Evolutionary conservation across 345 rosid genomes (phyloP).

Genomic region (Salix exigua): DNA sequence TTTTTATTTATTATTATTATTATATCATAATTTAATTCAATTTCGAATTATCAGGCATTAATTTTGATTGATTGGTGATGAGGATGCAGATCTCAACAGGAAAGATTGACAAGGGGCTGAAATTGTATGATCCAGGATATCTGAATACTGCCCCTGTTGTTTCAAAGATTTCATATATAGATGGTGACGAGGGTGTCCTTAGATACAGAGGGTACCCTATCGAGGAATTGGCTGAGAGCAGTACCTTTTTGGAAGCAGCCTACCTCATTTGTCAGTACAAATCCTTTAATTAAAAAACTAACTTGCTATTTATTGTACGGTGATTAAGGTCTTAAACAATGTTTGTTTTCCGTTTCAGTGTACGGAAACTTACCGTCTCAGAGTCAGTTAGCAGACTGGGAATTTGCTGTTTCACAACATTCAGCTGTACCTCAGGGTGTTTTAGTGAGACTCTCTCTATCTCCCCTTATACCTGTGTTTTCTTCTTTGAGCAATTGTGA

Average conservation of each 20-base stretch:
- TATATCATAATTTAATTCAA: not conserved
- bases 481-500: no score
- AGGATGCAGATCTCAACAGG: conserved; percentile 57
- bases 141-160: conserved; percentile 90
- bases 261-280: conserved; percentile 56
- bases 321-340: no score
- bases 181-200: conserved; percentile 89
- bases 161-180: conserved; percentile 80
- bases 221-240: conserved; percentile 75
- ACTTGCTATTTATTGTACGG: no score
- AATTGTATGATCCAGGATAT: conserved; percentile 88
- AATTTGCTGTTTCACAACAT: conserved; percentile 86
- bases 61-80: no score
- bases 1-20: not conserved
- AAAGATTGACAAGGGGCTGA: conserved; percentile 72
- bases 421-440: conserved; percentile 96
- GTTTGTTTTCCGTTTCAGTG: conserved; percentile 42
- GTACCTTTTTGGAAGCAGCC: conserved; percentile 71
- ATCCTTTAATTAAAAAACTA: not conserved
- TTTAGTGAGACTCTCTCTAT: conserved; percentile 40
- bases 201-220: conserved; percentile 84
- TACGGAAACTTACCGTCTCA: conserved; percentile 82
- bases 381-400: conserved; percentile 88
- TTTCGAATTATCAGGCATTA: no score
- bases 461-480: no score